A percentile compares a stretch with the other conserved stretches of the same genome.
phyloP scores from a whole-genome alignment of 345 rosid genomes.

The Erucastrum elatum region DNA sequence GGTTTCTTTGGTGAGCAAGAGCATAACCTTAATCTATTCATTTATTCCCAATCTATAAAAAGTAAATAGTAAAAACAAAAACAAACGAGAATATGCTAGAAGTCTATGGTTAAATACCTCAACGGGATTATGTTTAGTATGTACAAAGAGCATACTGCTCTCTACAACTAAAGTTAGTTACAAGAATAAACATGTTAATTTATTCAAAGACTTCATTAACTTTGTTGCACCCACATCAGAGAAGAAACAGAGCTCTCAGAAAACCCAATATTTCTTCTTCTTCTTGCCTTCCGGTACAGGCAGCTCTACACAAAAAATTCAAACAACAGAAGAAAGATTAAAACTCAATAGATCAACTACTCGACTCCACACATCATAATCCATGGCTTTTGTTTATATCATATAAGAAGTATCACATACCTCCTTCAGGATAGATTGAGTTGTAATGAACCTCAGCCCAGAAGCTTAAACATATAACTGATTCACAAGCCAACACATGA shows the following conservation, averaged over 20 bases:
- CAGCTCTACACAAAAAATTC: conserved; percentile 27
- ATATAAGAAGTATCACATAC: conserved; percentile 37
- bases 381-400: background rate
- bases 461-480: conserved; percentile 90
- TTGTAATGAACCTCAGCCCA: conserved; percentile 99
- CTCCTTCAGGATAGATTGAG: conserved; percentile 90
- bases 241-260: conserved; percentile 23
- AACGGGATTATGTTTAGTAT: conserved; percentile 21
- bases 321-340: conserved; percentile 1
- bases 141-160: conserved; percentile 14
- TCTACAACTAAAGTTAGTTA: background rate
- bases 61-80: background rate
- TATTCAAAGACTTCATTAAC: background rate
- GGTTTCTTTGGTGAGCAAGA: no score
- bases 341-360: background rate
- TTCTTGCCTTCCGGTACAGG: conserved; percentile 33
- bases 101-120: background rate
- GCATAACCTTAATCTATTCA: background rate
- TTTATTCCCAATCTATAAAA: background rate
- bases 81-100: background rate
- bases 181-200: background rate
- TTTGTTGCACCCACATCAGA: background rate
- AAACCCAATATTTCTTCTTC: conserved; percentile 43
- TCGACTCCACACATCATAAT: background rate
- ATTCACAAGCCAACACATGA: conserved; percentile 10